phyloP scores from a whole-genome alignment of 2,329 filamentous ascomycete genomes.

The Alternaria sp. region DNA sequence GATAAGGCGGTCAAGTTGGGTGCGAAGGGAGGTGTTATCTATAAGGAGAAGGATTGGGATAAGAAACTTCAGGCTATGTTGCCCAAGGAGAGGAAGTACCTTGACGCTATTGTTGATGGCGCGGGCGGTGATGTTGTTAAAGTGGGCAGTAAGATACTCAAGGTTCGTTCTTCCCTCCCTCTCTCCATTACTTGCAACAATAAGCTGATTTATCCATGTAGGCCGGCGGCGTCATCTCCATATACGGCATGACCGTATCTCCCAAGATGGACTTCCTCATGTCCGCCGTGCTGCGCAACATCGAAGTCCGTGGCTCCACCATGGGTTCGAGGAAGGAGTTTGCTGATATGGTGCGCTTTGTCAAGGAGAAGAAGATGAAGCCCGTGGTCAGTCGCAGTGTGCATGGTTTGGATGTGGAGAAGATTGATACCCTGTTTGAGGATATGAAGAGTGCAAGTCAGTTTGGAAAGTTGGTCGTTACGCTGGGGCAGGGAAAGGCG shows the following conservation, averaged over 20 bases:
- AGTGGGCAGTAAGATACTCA: constrained; percentile 71
- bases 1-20: constrained; percentile 73
- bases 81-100: constrained; percentile 67
- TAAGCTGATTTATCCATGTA: constrained; percentile 19
- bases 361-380: constrained; percentile 72
- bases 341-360: constrained; percentile 85
- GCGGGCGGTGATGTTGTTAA: constrained; percentile 85
- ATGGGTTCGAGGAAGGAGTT: constrained; percentile 95
- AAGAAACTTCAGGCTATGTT: constrained; percentile 71
- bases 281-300: constrained; percentile 82
- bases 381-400: constrained; percentile 80
- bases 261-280: constrained; percentile 90
- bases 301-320: constrained; percentile 84
- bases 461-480: constrained; percentile 90
- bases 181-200: neutral
- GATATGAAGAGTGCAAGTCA: constrained; percentile 87
- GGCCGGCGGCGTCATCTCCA: constrained; percentile 79
- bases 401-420: constrained; percentile 74
- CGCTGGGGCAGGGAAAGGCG: constrained; percentile 30
- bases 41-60: constrained; percentile 82
- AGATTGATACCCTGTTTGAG: constrained; percentile 81
- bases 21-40: constrained; percentile 80
- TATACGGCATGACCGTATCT: constrained; percentile 88
- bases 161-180: constrained; percentile 48
- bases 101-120: constrained; percentile 89